These are phyloP conservation scores for Magnolia kwangsiensis DNA, from an alignment of 164 flowering plant genomes.

Conservation along the genomic window DNA sequence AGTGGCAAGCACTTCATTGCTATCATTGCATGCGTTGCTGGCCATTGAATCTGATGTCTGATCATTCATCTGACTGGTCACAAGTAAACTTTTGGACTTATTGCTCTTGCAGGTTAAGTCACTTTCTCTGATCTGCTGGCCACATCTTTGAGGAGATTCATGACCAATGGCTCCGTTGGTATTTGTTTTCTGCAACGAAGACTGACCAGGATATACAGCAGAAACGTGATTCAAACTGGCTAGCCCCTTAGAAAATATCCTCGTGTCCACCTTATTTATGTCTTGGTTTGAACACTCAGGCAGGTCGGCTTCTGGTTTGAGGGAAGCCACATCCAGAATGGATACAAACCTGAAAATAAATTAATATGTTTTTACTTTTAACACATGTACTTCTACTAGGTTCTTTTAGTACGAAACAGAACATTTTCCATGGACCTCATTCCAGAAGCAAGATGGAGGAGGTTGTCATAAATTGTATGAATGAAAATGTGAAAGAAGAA, in stretches of 20 bases:
- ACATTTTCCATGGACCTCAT: too few species aligned
- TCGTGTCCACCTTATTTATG: constrained; percentile 23
- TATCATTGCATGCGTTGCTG: constrained; percentile 13
- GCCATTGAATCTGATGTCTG: constrained; percentile 16
- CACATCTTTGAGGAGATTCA: constrained; percentile 22
- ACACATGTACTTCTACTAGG: too few species aligned
- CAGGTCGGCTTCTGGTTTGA: constrained; percentile 59
- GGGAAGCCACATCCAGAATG: constrained; percentile 68
- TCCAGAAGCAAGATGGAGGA: too few species aligned
- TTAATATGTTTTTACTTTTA: too few species aligned
- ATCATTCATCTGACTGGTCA: constrained; percentile 21
- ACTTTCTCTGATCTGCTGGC: constrained; percentile 13
- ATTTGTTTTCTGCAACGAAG: constrained; percentile 11
- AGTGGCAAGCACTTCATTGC: constrained; percentile 20
- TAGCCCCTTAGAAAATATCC: constrained; percentile 65
- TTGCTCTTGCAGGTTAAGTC: constrained; percentile 9
- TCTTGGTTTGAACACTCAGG: constrained; percentile 32
- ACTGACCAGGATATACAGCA: constrained; percentile 15
- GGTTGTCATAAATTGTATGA: too few species aligned
- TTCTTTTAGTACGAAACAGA: too few species aligned
- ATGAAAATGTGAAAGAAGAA: too few species aligned
- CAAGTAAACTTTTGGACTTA: constrained; percentile 11
- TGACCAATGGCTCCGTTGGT: constrained; percentile 15
- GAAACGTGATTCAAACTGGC: constrained; percentile 25
- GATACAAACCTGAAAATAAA: constrained; percentile 67